Base-by-base conservation (phyloP, 495 filamentous ascomycete genomes). In the Xylaria cubensis region DNA sequence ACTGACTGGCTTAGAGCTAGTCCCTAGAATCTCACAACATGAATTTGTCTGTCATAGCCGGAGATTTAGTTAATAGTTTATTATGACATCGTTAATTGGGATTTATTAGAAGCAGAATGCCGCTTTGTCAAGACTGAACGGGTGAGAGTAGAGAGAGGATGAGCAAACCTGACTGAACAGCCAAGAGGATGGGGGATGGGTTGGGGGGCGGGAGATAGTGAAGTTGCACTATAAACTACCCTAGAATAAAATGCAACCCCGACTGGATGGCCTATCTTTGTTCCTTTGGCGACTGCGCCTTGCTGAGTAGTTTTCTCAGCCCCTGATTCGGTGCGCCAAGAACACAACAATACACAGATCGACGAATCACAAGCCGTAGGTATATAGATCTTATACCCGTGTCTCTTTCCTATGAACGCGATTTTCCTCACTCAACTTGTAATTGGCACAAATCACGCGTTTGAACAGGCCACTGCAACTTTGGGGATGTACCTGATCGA, bases 311-410 rank as follows among this genome's bases (percentile, higher is more conserved):
- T 26, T 48, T 29, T 29, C 56, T 70, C 39, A 70, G 67, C 67
- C 67, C 64, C 58, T 26, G n/a, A 56, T 48, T 41, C n/a, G 21
- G 42, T 10, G 42, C 41, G 66, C 53, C 53, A 24, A 50, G 36
- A 62, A 8, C 7, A 19, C 21, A 15, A n/a, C 15, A 44, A 26
- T n/a, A 46, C 46, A 64, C 8, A 26, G 19, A 32, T 53, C 4
- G 46, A 70, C 68, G 46, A 70, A 70, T 24, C 68, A 70, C 7
- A 32, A 26, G 46, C 59, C 59, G 7, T 8, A 39, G 36, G 56
- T 13, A 15, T 32, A 67, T 51, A 55, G 5, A 39, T 8, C 5
- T 8, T 39, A 46, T 46, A 15, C 42, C 12, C 39, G 32, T n/a
- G 24, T 62, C 34, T 15, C 58, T 39, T 62, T 34, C 39, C 34